Base-by-base conservation (phyloP, 768 basidiomycete genomes). In the Leccinum barrowsii region DNA sequence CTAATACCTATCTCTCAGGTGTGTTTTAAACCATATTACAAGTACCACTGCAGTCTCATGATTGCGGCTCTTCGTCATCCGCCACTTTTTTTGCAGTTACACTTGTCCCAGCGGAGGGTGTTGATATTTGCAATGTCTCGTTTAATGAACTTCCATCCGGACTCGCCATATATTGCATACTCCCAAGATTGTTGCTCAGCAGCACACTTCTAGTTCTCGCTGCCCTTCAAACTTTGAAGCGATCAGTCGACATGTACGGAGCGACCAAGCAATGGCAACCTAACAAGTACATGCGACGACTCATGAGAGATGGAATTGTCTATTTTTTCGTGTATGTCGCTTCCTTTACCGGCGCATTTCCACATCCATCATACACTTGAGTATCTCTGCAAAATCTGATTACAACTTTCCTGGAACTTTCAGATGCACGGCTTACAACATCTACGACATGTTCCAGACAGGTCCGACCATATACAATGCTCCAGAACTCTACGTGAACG, bases 241-340 rank as follows among this genome's bases (percentile, higher is more conserved):
- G 51, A 21, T 54, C 46, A 1, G 1, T 56, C 7, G 19, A 30
- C 3, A 64, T 57, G 58, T 51, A 64, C 52, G 26, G 32, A 5
- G 44, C 40, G 6, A 64, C 63, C 4, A 57, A 53, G 32, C 56
- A 15, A 10, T 64, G 63, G 63, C 52, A 54, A 7, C 37, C 32
- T 12, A 64, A 65, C 37, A 22, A 19, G 28, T 64, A 61, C 47
- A 55, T 60, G 19, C 22, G 30, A 17, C 55, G 19, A 3, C 30
- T 64, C 1, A 10, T 30, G 15, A 55, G 11, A 11, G 63, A 65
- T 21, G 63, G 63, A 4, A 28, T 44, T 1, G 12, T 50, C n/a
- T 64, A 58, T 26, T 64, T 64, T 58, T 15, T 26, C 22, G 50
- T 52, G 63, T 64, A 47, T 1, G 63, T 56, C 28, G 1, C 1